A percentile compares a stretch with the other conserved stretches of the same genome.
Conservation (phyloP, 2,329 filamentous ascomycete genomes). For the Arthrobotrys iridis region DNA sequence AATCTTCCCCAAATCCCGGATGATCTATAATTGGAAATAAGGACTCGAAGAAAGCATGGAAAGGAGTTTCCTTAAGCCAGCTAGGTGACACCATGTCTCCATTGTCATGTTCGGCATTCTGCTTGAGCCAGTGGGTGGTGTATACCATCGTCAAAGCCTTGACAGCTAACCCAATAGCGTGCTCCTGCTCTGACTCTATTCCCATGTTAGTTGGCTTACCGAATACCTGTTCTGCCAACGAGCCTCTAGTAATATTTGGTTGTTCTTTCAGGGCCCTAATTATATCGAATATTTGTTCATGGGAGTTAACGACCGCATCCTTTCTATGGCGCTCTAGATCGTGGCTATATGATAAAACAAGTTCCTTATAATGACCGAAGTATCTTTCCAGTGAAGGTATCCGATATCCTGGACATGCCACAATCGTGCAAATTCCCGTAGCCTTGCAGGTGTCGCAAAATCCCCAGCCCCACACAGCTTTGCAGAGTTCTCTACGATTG, state of each 20-base stretch:
- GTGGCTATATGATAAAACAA: constrained; percentile 53
- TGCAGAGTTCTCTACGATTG: constrained; percentile 53
- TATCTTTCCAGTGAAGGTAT: constrained; percentile 54
- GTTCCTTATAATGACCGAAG: constrained; percentile 56
- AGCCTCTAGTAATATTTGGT: constrained; percentile 50
- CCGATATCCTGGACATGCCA: constrained; percentile 50
- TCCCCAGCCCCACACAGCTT: constrained; percentile 55
- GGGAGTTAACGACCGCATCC: constrained; percentile 53
- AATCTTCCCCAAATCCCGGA: constrained; percentile 52
- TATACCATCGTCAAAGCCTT: constrained; percentile 58
- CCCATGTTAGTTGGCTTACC: constrained; percentile 1
- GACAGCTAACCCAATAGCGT: constrained; percentile 57
- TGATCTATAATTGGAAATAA: constrained; percentile 57
- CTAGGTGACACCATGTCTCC: constrained; percentile 54
- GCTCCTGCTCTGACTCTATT: constrained; percentile 55
- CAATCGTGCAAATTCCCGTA: constrained; percentile 30
- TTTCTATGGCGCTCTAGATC: constrained; percentile 44
- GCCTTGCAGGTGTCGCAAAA: constrained; percentile 49
- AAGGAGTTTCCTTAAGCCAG: constrained; percentile 56
- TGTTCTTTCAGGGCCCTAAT: constrained; percentile 54
- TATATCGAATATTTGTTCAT: constrained; percentile 57
- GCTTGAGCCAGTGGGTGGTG: constrained; percentile 54
- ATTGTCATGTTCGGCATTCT: constrained; percentile 56
- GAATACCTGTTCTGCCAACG: constrained; percentile 52
- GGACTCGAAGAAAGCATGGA: constrained; percentile 55